Conservation (phyloP, 306 rosid species). For the Vigna unguiculata region DNA sequence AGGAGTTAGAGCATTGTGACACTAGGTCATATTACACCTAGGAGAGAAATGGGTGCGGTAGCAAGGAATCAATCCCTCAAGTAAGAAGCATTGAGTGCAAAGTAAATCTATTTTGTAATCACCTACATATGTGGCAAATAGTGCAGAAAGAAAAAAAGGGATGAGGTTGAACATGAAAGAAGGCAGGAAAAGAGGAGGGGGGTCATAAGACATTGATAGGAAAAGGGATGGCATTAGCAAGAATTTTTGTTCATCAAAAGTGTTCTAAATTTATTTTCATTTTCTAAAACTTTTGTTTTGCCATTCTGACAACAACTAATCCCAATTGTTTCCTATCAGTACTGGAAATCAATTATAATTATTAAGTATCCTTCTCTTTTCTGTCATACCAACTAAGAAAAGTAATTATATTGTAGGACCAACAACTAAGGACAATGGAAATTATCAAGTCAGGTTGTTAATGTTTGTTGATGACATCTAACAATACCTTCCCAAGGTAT, state of each 20-base stretch:
- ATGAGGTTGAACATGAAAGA: no score
- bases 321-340: background rate
- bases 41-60: background rate
- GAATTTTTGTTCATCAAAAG: background rate
- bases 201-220: background rate
- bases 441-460: background rate
- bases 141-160: background rate
- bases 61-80: background rate
- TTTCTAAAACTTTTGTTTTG: background rate
- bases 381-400: constrained; percentile 6
- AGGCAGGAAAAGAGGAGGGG: background rate
- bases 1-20: background rate
- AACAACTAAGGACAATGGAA: constrained; percentile 17
- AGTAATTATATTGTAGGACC: background rate
- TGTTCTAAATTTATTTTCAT: background rate
- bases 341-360: background rate
- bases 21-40: background rate
- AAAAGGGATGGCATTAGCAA: background rate
- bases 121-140: background rate
- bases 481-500: constrained; percentile 89
- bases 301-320: background rate
- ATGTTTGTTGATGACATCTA: constrained; percentile 32
- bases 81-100: background rate
- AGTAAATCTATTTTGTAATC: background rate
- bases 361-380: background rate